Evolutionary conservation across 164 flowering plant genomes (phyloP).

Genomic region (Macadamia integrifolia): DNA sequence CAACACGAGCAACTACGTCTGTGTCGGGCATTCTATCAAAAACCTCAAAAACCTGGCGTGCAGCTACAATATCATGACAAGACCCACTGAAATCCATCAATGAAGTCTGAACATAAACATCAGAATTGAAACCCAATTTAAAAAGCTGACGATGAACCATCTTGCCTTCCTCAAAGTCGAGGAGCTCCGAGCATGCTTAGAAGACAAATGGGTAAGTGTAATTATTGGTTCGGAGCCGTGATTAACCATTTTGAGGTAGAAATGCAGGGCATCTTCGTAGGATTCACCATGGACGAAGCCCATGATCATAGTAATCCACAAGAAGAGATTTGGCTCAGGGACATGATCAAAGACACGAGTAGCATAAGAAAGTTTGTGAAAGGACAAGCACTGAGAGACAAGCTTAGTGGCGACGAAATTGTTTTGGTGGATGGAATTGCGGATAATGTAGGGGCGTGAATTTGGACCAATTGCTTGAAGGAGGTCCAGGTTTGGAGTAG

Average conservation of each 20-base stretch:
- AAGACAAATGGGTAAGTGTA: slow-evolving; percentile 16
- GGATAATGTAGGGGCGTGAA: slow-evolving; percentile 16
- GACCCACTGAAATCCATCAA: slow-evolving; percentile 15
- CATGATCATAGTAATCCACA: slow-evolving; percentile 13
- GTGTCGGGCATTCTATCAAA: slow-evolving; percentile 12
- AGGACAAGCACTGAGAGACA: slow-evolving; percentile 6
- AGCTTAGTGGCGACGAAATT: slow-evolving; percentile 18
- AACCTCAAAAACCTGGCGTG: slow-evolving; percentile 7
- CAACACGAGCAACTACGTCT: slow-evolving; percentile 12
- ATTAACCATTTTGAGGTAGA: slow-evolving; percentile 3
- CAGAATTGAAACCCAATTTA: slow-evolving; percentile 1
- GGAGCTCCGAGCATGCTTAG: slow-evolving; percentile 15
- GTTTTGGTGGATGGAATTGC: slow-evolving; percentile 13
- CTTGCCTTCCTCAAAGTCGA: background rate
- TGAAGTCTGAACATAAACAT: slow-evolving; percentile 17
- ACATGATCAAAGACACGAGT: slow-evolving; percentile 12
- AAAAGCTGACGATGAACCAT: background rate
- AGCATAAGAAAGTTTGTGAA: slow-evolving; percentile 8
- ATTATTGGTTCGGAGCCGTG: slow-evolving; percentile 11
- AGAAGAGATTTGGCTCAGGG: slow-evolving; percentile 9
- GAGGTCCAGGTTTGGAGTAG: slow-evolving; percentile 13
- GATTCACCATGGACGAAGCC: slow-evolving; percentile 8
- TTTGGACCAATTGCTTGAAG: slow-evolving; percentile 15
- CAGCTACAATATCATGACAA: slow-evolving; percentile 1
- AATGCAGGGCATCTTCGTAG: slow-evolving; percentile 3